Evolutionary conservation across 768 basidiomycete genomes (phyloP), one percentile per base, ranked within the genome.

Genomic region (Tylopilus plumbeoviolaceoides): DNA sequence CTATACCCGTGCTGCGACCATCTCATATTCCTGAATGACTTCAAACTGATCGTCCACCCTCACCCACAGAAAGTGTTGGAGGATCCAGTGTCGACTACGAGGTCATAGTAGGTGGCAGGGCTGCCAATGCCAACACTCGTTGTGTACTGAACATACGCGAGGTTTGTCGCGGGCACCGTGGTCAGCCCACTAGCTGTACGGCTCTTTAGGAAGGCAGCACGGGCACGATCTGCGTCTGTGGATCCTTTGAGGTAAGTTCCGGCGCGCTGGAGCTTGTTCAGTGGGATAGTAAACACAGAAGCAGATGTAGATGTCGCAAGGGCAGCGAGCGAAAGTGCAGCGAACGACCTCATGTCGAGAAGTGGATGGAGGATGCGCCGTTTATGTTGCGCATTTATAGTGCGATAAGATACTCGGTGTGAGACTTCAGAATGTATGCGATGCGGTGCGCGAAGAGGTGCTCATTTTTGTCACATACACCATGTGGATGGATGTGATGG

Each of bases 21-120:
- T 7, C 35, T 48, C 7, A 9, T 38, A 30, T 23, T 14, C 10
- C 21, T 20, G 8, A 4, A 25, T 4, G 28, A 25, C 14, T 25
- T 63, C 28, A 23, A 17, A 54, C 35, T 8, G 25, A 21, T 33
- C 42, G 11, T 43, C 14, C 44, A 39, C 2, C 48, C 55, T 23
- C 17, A 52, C 47, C 54, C 57, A 46, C 69, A 59, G 47, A 69
- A 70, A 0, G 65, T 71, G 47, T 68, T 70, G 15, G 70, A 65
- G 23, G 62, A 63, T 6, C 70, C 67, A 4, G 71, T 71, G 49
- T 71, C 71, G 14, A 70, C 51, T 7, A 70, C 35, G 9, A 70
- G 59, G 42, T 63, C 58, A 50, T 68, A 65, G 39, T 64, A 57
- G 9, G 65, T 69, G 6, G 58, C 36, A 18, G 68, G 69, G 25